Conservation (phyloP, 805 yeast species). For the Maudiozyma barnettii region DNA sequence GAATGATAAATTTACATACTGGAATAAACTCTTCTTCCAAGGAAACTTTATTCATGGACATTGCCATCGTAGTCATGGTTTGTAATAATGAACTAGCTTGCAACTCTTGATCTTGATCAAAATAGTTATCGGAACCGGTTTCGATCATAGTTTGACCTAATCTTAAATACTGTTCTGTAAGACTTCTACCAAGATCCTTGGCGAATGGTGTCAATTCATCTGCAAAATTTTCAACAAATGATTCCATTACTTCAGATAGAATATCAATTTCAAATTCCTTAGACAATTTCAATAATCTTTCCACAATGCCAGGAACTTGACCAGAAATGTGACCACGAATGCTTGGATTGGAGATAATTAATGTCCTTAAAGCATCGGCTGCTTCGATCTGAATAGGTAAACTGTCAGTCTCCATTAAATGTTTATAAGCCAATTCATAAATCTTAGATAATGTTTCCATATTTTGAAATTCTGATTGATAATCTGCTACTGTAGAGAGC, state of each 20-base stretch:
- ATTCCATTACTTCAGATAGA: conserved; percentile 86
- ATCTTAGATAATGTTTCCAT: conserved; percentile 32
- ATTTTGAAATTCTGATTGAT: conserved; percentile 29
- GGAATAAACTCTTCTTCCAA: conserved; percentile 49
- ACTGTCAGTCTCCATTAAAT: conserved; percentile 30
- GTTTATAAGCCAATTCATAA: conserved; percentile 34
- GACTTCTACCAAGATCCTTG: conserved; percentile 46
- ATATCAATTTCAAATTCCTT: conserved; percentile 79
- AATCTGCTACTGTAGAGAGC: conserved; percentile 44
- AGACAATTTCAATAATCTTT: conserved; percentile 63
- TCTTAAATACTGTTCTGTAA: conserved; percentile 52
- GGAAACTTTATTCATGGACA: conserved; percentile 51
- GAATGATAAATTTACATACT: conserved; percentile 48
- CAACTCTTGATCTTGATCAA: conserved; percentile 49
- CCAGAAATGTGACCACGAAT: conserved; percentile 62
- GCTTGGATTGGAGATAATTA: conserved; percentile 49
- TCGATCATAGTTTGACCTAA: conserved; percentile 50
- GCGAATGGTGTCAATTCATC: conserved; percentile 87
- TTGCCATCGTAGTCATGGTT: conserved; percentile 64
- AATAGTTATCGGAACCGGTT: conserved; percentile 17
- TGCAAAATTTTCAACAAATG: conserved; percentile 81
- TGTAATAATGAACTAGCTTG: conserved; percentile 60
- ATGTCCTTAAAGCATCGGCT: conserved; percentile 77
- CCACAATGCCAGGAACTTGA: conserved; percentile 75
- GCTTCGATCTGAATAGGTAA: conserved; percentile 80